Percentiles rank a stretch among this genome's conserved stretches.
Conservation (phyloP, 805 yeast species). For the Vanderwaltozyma tropicalis region DNA sequence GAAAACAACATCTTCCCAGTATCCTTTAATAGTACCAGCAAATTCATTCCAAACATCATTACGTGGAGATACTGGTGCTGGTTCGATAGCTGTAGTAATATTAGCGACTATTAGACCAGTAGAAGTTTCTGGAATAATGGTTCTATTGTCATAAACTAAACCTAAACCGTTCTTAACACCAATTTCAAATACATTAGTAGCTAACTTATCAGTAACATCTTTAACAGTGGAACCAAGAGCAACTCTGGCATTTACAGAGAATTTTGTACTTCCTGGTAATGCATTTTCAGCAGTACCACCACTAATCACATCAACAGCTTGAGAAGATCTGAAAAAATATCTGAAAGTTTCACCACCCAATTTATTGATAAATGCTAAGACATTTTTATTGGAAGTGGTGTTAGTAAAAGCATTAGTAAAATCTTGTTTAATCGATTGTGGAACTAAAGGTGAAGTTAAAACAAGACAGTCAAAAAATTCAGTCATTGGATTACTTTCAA, state of each 20-base stretch:
- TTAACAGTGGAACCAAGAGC: constrained; percentile 43
- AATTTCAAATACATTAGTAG: constrained; percentile 28
- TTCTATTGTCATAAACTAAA: constrained; percentile 22
- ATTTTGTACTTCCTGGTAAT: constrained; percentile 51
- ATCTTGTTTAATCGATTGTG: constrained; percentile 13
- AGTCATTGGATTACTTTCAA: constrained; percentile 48
- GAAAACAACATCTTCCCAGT: constrained; percentile 41
- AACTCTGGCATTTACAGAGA: constrained; percentile 55
- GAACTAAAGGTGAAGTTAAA: constrained; percentile 29
- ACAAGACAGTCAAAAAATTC: constrained; percentile 53
- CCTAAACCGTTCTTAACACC: constrained; percentile 44
- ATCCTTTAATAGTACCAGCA: constrained; percentile 46
- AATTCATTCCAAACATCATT: constrained; percentile 31
- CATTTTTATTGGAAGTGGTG: constrained; percentile 3
- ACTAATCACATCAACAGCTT: constrained; percentile 52
- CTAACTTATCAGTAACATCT: constrained; percentile 32
- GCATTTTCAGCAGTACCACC: constrained; percentile 77
- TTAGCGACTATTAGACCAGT: constrained; percentile 25
- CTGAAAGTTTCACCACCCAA: constrained; percentile 17
- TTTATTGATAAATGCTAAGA: constrained; percentile 1
- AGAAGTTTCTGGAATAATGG: constrained; percentile 19
- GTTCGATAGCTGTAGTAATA: constrained; percentile 21
- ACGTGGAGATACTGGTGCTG: constrained; percentile 34
- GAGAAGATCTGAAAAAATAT: constrained; percentile 39
- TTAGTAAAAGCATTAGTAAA: constrained; percentile 31